Evolutionary conservation across 768 basidiomycete species (phyloP), one percentile per base, ranked within the genome.

Genomic region (Xerocomus potaroensis): DNA sequence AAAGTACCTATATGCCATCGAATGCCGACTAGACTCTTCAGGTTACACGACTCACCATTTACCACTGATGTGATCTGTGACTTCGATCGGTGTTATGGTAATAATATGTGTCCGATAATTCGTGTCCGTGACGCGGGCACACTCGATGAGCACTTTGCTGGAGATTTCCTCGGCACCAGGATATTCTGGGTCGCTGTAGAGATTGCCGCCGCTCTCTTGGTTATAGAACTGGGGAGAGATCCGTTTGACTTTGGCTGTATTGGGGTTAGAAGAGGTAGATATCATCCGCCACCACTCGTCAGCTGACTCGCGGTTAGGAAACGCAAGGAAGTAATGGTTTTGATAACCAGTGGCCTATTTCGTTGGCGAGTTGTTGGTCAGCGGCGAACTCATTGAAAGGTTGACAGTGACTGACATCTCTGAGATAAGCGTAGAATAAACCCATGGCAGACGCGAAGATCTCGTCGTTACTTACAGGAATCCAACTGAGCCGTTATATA

Each of bases 261-360:
- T 5, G 26, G 6, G 26, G 26, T 10, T 10, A 27, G 26, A 10
- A 10, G 26, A 27, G 5, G 26, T 27, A 10, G 26, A 27, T 10
- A 27, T 27, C 6, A 27, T 10, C 26, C 26, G 26, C 26, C 26
- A 27, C 26, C 26, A 27, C 26, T 27, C 26, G 10, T 27, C 26
- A 27, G 26, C 26, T 37, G 33, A 46, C 15, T 49, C 55, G 32
- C 57, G 51, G 15, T 41, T 50, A 11, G 47, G 6, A 40, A 65
- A 65, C 24, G 49, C 49, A 38, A 56, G 50, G 2, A 65, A 7
- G 43, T 54, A 57, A 3, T 18, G 35, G 26, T 27, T 6, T 6
- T 27, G 10, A 5, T 6, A 6, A 10, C 26, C 5, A 27, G 26
- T 27, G 26, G 26, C 16, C 22, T 30, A 27, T 21, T 31, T 14